Base-by-base conservation (phyloP, 164 flowering plant species). In the Paratinospora sagittata region DNA sequence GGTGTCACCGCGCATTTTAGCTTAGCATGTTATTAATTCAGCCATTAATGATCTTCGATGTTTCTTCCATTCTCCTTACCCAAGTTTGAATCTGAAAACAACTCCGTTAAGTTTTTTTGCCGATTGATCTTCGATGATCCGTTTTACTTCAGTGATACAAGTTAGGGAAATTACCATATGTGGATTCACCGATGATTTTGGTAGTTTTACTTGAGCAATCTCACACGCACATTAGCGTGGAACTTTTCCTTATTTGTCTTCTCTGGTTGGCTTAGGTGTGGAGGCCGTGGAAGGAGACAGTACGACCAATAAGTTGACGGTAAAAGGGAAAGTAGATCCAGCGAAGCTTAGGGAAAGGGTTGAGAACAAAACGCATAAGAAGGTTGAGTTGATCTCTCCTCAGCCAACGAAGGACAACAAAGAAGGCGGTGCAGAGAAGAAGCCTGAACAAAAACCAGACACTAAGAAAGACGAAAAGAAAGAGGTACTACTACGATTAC, bases 321-420 rank as follows among this genome's bases (percentile, higher is more conserved):
- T 84, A 66, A 60, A 67, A 34, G 87, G 87, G 13, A 77, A 74
- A 30, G 72, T 85, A 1, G 88, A 87, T 24, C 84, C 86, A 36
- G 66, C 63, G 70, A 80, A 84, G 61, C 70, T 87, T 27, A 74
- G 79, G 52, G 81, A 83, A 36, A 75, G 73, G 16, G 24, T 87
- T 0, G 84, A 79, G 76, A 5, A 55, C 72, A 83, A 85, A 66
- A 82, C 84, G 33, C 78, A 78, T 73, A 85, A 84, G 81, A 85
- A 82, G 75, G 87, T 85, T 4, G 89, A 85, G 27, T 78, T 87
- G 26, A 69, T 87, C 74, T 83, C 87, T 19, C 88, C 89, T 0
- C 27, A 34, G 16, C 76, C 78, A 45, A 77, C 78, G 55, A 76
- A 81, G 67, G 78, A 72, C 27, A 37, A 11, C 5, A 63, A 72